Percentiles rank a stretch among this genome's conserved stretches.
Conservation (phyloP, 2,329 filamentous ascomycete genomes). For the Ceratocystis cubensis region DNA sequence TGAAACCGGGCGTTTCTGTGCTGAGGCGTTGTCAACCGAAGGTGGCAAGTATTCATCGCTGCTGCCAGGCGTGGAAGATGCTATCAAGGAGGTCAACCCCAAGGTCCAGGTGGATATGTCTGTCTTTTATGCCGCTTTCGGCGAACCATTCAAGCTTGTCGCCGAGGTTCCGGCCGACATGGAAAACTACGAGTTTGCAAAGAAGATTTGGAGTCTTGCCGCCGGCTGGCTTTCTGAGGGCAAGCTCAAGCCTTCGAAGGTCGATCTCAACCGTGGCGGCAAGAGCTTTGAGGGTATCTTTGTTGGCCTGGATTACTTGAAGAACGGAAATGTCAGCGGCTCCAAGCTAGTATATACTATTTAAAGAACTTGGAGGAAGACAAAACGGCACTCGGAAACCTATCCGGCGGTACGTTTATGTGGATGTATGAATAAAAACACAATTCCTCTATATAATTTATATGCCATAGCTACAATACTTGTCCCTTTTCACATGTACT, state of each 20-base stretch:
- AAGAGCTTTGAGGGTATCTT: slow-evolving; percentile 29
- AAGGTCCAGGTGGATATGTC: slow-evolving; percentile 27
- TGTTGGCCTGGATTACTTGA: slow-evolving; percentile 28
- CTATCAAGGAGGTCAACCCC: slow-evolving; percentile 34
- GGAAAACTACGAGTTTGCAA: slow-evolving; percentile 29
- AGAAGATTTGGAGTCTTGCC: slow-evolving; percentile 30
- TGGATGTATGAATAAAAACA: not conserved
- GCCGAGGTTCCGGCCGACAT: slow-evolving; percentile 23
- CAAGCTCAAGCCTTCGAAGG: slow-evolving; percentile 28
- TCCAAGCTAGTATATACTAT: slow-evolving; percentile 36
- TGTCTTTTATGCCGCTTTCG: slow-evolving; percentile 33
- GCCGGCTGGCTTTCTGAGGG: slow-evolving; percentile 29
- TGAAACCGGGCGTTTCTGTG: slow-evolving; percentile 26
- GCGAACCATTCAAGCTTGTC: slow-evolving; percentile 28
- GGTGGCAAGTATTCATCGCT: slow-evolving; percentile 33
- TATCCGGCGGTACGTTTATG: not conserved
- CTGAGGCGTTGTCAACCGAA: slow-evolving; percentile 24
- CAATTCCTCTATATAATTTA: not conserved
- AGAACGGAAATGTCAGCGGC: slow-evolving; percentile 30
- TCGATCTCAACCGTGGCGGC: slow-evolving; percentile 26
- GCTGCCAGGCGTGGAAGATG: slow-evolving; percentile 29
- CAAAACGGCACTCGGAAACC: not conserved
- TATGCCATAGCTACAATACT: not conserved
- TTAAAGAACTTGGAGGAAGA: not conserved
- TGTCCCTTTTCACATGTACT: not conserved